A percentile compares a stretch with the other conserved stretches of the same genome.
Evolutionary conservation across 257 asterid species (phyloP).

Genomic region (Verbena officinalis): DNA sequence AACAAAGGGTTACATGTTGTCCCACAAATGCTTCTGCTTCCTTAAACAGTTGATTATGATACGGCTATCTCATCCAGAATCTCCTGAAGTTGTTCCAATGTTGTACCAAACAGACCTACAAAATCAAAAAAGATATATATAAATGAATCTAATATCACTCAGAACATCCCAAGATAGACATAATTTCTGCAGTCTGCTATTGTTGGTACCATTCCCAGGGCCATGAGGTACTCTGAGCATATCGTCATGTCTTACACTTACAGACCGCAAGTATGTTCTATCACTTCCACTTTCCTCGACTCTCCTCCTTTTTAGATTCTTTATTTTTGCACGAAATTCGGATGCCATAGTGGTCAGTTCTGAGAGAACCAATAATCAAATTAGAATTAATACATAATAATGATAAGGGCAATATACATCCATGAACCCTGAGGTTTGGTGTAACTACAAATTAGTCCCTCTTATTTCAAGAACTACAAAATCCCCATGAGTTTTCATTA

Average conservation of each 20-base stretch:
- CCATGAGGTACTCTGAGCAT: constrained; percentile 27
- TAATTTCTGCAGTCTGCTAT: constrained; percentile 4
- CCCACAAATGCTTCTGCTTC: neutral
- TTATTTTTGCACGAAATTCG: constrained; percentile 52
- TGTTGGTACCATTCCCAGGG: constrained; percentile 31
- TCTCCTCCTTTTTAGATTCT: constrained; percentile 48
- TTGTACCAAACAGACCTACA: constrained; percentile 47
- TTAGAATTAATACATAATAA: neutral
- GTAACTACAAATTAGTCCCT: too few relatives aligned
- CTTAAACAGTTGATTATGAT: constrained; percentile 10
- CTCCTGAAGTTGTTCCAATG: constrained; percentile 52
- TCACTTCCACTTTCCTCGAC: constrained; percentile 39
- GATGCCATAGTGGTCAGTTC: constrained; percentile 49
- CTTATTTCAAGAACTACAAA: too few relatives aligned
- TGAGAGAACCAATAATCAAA: constrained; percentile 32
- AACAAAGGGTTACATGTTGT: too few relatives aligned
- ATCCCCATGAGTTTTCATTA: too few relatives aligned
- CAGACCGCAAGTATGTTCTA: constrained; percentile 31
- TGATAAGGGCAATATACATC: too few relatives aligned
- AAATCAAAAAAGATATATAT: constrained; percentile 21
- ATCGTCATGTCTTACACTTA: constrained; percentile 23
- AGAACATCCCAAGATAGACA: constrained; percentile 1
- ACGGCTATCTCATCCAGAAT: constrained; percentile 41
- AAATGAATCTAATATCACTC: neutral
- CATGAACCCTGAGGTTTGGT: too few relatives aligned